Evolutionary conservation across 192 early-diverging fungal species (phyloP).

Genomic region (Gaertneriomyces semiglobifer): DNA sequence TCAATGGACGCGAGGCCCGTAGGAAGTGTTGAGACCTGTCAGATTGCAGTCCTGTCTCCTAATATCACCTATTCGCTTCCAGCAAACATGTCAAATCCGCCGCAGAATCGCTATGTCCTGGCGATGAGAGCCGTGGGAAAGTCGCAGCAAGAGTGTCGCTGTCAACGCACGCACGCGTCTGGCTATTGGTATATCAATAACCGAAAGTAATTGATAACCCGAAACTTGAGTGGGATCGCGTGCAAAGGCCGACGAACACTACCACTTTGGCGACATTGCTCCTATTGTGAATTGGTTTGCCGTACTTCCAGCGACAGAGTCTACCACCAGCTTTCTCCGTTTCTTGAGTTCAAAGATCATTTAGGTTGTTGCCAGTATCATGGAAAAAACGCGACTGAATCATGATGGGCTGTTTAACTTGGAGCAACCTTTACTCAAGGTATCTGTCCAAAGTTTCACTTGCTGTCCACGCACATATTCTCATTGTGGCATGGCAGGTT

Average conservation of each 20-base stretch:
- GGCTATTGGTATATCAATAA: background rate
- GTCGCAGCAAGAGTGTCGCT: background rate
- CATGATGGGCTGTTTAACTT: slow-evolving; percentile 72
- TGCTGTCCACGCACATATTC: background rate
- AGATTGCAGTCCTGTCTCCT: background rate
- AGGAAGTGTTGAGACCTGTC: background rate
- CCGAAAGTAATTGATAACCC: background rate
- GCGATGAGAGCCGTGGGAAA: background rate
- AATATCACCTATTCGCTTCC: background rate
- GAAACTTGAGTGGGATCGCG: too few relatives aligned
- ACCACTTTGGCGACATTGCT: too few relatives aligned
- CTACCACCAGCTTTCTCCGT: too few relatives aligned
- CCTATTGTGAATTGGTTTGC: too few relatives aligned
- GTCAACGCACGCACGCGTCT: background rate
- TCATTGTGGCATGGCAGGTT: slow-evolving; percentile 47
- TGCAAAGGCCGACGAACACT: too few relatives aligned
- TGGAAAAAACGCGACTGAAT: slow-evolving; percentile 35
- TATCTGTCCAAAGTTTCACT: slow-evolving; percentile 24
- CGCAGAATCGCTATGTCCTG: background rate
- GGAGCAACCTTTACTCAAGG: slow-evolving; percentile 94
- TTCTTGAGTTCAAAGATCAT: too few relatives aligned
- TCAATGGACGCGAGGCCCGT: background rate
- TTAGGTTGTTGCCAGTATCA: background rate
- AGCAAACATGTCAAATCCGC: background rate
- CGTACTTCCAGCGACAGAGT: too few relatives aligned